Evolutionary conservation across 345 rosid genomes (phyloP).

Genomic region (Acer yangbiense): DNA sequence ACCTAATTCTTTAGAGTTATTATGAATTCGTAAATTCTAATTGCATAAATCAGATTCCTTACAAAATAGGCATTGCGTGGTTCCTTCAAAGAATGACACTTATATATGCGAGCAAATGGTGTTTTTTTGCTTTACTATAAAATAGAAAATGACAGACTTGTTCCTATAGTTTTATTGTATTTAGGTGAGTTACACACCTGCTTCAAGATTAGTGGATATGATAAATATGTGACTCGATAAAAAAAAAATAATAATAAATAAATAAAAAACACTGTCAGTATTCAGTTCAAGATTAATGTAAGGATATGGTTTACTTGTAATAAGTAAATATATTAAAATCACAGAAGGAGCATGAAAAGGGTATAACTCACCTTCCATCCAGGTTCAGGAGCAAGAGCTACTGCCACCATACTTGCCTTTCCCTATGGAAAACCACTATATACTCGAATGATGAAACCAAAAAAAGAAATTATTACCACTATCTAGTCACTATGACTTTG

Average conservation of each 20-base stretch:
- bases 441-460: slow-evolving; percentile 1
- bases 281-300: not conserved
- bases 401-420: slow-evolving; percentile 96
- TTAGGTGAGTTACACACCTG: no score
- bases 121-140: not conserved
- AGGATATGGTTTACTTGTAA: not conserved
- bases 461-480: not conserved
- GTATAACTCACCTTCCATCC: slow-evolving; percentile 70
- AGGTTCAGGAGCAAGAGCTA: slow-evolving; percentile 73
- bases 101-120: not conserved
- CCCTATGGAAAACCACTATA: slow-evolving; percentile 51
- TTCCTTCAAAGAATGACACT: not conserved
- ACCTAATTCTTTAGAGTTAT: not conserved
- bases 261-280: not conserved
- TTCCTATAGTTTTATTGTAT: not conserved
- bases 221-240: not conserved
- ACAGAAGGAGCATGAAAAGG: not conserved
- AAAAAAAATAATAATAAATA: no score
- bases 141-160: not conserved
- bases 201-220: no score
- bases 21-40: not conserved
- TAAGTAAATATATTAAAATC: slow-evolving; percentile 1
- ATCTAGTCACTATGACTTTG: not conserved
- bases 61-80: not conserved
- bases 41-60: not conserved